Conservation (phyloP, 371 early-diverging fungal species). For the Choanephora cucurbitarum region DNA sequence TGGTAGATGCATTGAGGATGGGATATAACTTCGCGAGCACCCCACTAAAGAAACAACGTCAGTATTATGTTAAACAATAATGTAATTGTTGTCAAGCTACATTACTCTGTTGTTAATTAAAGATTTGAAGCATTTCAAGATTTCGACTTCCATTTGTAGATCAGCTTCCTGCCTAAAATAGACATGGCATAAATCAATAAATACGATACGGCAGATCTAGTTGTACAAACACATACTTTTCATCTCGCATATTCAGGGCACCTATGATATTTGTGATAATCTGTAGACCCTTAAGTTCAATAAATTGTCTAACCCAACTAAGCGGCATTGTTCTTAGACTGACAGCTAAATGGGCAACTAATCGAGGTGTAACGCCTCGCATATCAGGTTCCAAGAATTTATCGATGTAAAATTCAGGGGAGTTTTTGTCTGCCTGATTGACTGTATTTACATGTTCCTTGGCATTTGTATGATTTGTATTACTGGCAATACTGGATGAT, state of each 20-base stretch:
- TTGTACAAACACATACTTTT: conserved; percentile 32
- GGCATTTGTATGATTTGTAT: conserved; percentile 5
- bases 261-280: conserved; percentile 68
- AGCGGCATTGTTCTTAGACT: conserved; percentile 76
- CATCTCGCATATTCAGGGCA: conserved; percentile 50
- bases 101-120: conserved; percentile 71
- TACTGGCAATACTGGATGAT: conserved; percentile 8
- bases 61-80: neutral
- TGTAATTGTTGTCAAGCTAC: too few species aligned
- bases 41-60: conserved; percentile 58
- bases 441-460: conserved; percentile 21
- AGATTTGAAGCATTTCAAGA: conserved; percentile 79
- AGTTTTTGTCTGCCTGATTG: conserved; percentile 51
- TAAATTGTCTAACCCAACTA: conserved; percentile 68
- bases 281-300: conserved; percentile 70
- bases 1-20: conserved; percentile 73
- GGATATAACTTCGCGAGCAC: conserved; percentile 78
- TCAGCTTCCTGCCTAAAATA: conserved; percentile 70
- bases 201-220: too few species aligned
- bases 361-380: conserved; percentile 57
- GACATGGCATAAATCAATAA: too few species aligned
- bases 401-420: conserved; percentile 69
- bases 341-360: conserved; percentile 64
- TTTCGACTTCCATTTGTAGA: conserved; percentile 79
- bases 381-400: conserved; percentile 62